phyloP scores from a whole-genome alignment of 202 grass and related monocot genomes.

The Carex sylvatica region DNA sequence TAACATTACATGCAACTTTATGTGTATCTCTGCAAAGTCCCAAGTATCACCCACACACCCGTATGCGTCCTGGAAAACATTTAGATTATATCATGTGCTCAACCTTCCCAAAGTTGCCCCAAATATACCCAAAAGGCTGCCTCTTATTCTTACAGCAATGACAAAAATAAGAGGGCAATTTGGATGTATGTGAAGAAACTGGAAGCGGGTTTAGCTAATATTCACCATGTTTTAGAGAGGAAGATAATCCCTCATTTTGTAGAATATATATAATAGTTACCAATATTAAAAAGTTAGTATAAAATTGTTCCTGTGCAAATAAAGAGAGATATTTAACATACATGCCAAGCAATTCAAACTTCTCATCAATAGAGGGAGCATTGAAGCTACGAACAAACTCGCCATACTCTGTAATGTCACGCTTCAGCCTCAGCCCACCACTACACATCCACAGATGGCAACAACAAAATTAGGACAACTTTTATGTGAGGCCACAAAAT shows the following conservation, averaged over 20 bases:
- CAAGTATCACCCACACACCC: not conserved
- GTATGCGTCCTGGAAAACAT: not conserved
- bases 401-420: conserved; percentile 98
- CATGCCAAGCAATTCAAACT: conserved; percentile 97
- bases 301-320: not conserved
- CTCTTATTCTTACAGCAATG: not conserved
- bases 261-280: not conserved
- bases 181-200: not conserved
- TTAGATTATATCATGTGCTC: not conserved
- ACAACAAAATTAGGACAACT: conserved; percentile 4
- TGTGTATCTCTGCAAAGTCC: not conserved
- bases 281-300: not conserved
- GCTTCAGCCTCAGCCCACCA: conserved; percentile 88
- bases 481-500: conserved; percentile 3
- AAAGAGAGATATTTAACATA: conserved; percentile 38
- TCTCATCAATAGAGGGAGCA: conserved; percentile 92
- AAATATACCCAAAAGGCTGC: not conserved
- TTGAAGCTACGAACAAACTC: conserved; percentile 97
- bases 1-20: not conserved
- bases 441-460: conserved; percentile 40
- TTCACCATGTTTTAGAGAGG: not conserved
- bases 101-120: not conserved
- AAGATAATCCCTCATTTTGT: not conserved
- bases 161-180: not conserved
- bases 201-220: not conserved